Evolutionary conservation across 495 filamentous ascomycete genomes (phyloP), one percentile per base, ranked within the genome.

Genomic region (Tuber borchii): DNA sequence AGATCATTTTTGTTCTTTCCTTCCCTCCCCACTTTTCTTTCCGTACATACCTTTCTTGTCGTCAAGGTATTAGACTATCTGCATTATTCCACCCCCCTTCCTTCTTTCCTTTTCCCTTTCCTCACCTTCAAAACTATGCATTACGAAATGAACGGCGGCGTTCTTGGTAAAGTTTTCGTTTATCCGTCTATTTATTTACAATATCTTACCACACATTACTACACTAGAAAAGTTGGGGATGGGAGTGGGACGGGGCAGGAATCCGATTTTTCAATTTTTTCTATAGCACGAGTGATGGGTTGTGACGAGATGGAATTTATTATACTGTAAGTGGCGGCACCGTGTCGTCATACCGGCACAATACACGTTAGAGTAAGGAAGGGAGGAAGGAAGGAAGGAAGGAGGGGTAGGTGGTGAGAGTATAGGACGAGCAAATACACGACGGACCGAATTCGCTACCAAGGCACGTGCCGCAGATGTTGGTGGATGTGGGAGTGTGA

Each of bases 61-160:
- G 34, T 34, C 26, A 34, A 12, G 56, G 56, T 34, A 65, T 65
- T 65, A 65, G 56, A 65, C 26, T 61, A 61, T 56, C 56, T 65
- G 14, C 56, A 16, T 17, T 17, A 51, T 69, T 69, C 68, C 9
- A 43, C 42, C 43, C 34, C 43, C 40, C 6, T 42, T 34, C 51
- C 68, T 75, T 74, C 10, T 43, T 71, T 51, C 71, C 31, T 48
- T 26, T 78, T 31, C n/a, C 16, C 70, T 72, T 56, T 51, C 72
- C 72, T 77, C 76, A 70, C 76, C 72, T 72, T 69, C 77, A 61
- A 61, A 77, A 75, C 68, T 37, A 76, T 26, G 34, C 51, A 61
- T n/a, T 26, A 65, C 26, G 56, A 65, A 65, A 65, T 79, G 78
- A 79, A 75, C 75, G 78, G 78, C 70, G 40, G 73, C 75, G 70